Evolutionary conservation across 257 asterid species (phyloP), one percentile per base, ranked within the genome.

Genomic region (Craterostigma plantagineum): DNA sequence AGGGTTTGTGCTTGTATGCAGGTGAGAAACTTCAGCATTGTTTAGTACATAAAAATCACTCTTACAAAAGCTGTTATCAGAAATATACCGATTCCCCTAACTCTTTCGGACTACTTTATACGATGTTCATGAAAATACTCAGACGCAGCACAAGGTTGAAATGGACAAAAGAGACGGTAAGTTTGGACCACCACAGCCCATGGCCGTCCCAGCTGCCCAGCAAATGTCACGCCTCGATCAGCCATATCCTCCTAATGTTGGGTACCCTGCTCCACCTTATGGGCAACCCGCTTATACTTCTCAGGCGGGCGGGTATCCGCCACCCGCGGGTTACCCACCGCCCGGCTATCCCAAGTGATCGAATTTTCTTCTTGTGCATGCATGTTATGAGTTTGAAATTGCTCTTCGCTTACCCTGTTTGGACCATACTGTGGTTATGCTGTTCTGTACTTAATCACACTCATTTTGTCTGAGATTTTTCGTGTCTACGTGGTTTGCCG

Each of bases 1-100:
- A 87, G 98, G 85, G 98, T 87, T 52, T 87, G 98, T 38, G 95
- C 98, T 35, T 87, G 98, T 61, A 79, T 87, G 98, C 98, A 87
- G 94, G 97, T 81, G 69, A 59, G 60, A 56, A 44, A 49, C 17
- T 55, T 27, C 6, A 2, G 6, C 30, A 16, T 35, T 33, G 11
- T 12, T 41, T 16, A 38, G 16, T 4, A 11, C 10, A n/a, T n/a
- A n/a, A n/a, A n/a, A n/a, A n/a, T n/a, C n/a, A n/a, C n/a, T n/a
- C n/a, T n/a, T n/a, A n/a, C n/a, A n/a, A n/a, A n/a, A n/a, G n/a
- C n/a, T n/a, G n/a, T n/a, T n/a, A n/a, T n/a, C n/a, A n/a, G n/a
- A n/a, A n/a, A n/a, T n/a, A n/a, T n/a, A n/a, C n/a, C n/a, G n/a
- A 36, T 36, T 36, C 14, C 8, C 4, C 12, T 36, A 36, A 23